Percentiles rank a stretch among this genome's conserved stretches.
Conservation (phyloP, 805 yeast genomes). For the Kuraishia hungarica region DNA sequence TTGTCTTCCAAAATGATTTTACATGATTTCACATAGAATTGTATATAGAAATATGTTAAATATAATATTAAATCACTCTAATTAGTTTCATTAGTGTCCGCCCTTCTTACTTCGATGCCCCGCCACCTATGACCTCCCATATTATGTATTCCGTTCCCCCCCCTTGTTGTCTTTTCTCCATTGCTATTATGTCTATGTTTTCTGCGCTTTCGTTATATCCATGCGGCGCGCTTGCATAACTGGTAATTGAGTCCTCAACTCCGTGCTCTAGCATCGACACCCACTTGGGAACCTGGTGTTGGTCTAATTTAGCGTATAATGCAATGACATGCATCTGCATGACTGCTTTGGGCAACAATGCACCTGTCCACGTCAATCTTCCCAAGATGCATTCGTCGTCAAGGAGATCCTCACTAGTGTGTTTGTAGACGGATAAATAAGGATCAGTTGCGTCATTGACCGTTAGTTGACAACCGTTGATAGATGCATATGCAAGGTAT, state of each 20-base stretch:
- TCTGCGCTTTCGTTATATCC: conserved; percentile 18
- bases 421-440: conserved; percentile 17
- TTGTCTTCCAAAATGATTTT: no score
- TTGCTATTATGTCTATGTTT: conserved; percentile 15
- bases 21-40: no score
- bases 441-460: conserved; percentile 5
- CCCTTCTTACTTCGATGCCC: conserved; percentile 9
- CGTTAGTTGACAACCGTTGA: conserved; percentile 17
- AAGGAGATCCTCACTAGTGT: conserved; percentile 5
- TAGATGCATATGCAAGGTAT: conserved; percentile 20
- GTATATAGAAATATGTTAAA: conserved; percentile 4
- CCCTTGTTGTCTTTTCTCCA: not conserved
- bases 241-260: conserved; percentile 16
- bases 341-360: conserved; percentile 9
- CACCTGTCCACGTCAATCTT: conserved; percentile 10
- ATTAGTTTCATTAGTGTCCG: no score
- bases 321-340: conserved; percentile 1
- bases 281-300: conserved; percentile 10
- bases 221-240: conserved; percentile 20
- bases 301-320: not conserved
- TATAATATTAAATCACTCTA: no score
- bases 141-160: conserved; percentile 10
- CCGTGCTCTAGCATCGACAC: conserved; percentile 18
- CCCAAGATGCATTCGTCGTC: conserved; percentile 6
- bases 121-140: conserved; percentile 22